A percentile compares a stretch with the other conserved stretches of the same genome.
Conservation (phyloP, 441 rosid species). For the Populus hybrid region DNA sequence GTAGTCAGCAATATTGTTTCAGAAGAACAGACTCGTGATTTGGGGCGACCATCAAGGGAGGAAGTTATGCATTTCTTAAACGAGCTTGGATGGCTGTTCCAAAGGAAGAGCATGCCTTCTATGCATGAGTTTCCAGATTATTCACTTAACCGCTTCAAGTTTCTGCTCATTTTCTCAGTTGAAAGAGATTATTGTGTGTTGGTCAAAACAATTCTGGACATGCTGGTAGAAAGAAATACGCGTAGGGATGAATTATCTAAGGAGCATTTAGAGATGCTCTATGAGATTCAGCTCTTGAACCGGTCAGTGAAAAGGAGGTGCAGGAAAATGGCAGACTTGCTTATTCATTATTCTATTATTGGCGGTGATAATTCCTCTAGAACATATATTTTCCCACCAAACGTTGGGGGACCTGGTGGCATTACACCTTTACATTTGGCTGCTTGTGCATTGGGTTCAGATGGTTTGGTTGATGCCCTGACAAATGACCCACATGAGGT, state of each 20-base stretch:
- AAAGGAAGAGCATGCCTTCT: conserved; percentile 43
- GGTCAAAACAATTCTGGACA: conserved; percentile 60
- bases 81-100: conserved; percentile 96
- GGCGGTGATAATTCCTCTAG: conserved; percentile 23
- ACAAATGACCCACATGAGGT: conserved; percentile 90
- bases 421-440: conserved; percentile 84
- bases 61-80: conserved; percentile 71
- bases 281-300: conserved; percentile 66
- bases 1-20: conserved; percentile 32
- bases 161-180: conserved; percentile 62
- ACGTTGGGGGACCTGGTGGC: conserved; percentile 67
- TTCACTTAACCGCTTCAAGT: conserved; percentile 65
- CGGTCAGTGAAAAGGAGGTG: conserved; percentile 74
- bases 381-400: conserved; percentile 59
- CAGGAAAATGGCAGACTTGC: conserved; percentile 65
- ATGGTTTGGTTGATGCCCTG: conserved; percentile 60
- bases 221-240: conserved; percentile 53
- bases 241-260: conserved; percentile 40
- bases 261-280: conserved; percentile 52
- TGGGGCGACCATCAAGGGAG: conserved; percentile 47
- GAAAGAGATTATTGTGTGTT: conserved; percentile 73
- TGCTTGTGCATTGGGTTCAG: conserved; percentile 66
- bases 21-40: conserved; percentile 46
- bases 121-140: conserved; percentile 33
- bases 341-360: conserved; percentile 43